Base-by-base conservation (phyloP, 306 rosid species). In the Quercus wislizeni region DNA sequence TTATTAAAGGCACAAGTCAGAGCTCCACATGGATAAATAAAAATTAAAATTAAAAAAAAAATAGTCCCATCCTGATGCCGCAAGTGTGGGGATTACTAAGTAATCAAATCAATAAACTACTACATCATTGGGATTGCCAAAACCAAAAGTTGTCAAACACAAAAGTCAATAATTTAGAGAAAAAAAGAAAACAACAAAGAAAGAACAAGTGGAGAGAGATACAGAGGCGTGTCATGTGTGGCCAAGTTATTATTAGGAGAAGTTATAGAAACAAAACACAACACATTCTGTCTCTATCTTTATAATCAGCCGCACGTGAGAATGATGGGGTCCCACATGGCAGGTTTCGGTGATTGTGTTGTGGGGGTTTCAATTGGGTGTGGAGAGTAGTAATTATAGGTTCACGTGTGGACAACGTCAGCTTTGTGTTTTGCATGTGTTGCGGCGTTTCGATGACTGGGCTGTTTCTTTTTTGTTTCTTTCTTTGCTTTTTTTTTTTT, bases 341-440 rank as follows among this genome's bases (percentile, higher is more conserved):
- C 58, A 20, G 67, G 55, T 61, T 12, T 23, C 52, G 31, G 33
- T 61, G 33, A 46, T 69, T 7, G 46, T 71, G 65, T 69, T 7
- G 28, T 71, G 65, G 62, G 17, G 41, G 56, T n/a, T 68, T 31
- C 3, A 19, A 69, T 63, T 15, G 5, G 35, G 38, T 74, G 70
- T 8, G 46, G 46, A 8, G 46, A 8, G 46, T 41, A 41, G 74
- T 43, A 76, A 61, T 76, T 55, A 74, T 59, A 49, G 77, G 74
- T 89, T 90, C 97, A 92, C 96, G 93, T 91, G 98, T 64, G 97
- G 85, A 21, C 78, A 85, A 87, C 85, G 87, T 87, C 92, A 85
- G 76, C 76, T 9, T 21, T 76, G 64, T 70, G 73, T 69, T 88
- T 88, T 74, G 90, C 91, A 69, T 70, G 83, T 78, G 89, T 88